Conservation (phyloP, 2,329 filamentous ascomycete genomes). For the Aspergillus costaricaensis region DNA sequence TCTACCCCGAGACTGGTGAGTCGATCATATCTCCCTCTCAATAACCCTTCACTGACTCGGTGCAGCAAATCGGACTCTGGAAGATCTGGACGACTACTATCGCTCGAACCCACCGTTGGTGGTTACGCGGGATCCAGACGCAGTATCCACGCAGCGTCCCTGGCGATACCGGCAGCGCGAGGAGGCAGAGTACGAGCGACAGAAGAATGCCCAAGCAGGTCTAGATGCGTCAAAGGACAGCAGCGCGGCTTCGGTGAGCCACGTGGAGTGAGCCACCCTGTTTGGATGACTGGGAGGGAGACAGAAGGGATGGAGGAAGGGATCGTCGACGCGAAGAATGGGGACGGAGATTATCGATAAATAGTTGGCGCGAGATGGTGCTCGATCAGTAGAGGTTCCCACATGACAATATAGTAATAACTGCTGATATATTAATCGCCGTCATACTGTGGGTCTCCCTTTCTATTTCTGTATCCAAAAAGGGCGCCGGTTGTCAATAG, state of each 20-base stretch:
- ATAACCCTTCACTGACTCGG: neutral
- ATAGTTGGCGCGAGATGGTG: too few relatives aligned
- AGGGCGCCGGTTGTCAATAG: too few relatives aligned
- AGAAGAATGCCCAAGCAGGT: neutral
- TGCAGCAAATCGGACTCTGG: constrained; percentile 30
- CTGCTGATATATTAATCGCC: too few relatives aligned
- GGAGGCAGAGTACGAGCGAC: neutral
- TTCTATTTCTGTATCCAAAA: too few relatives aligned
- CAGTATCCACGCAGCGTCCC: constrained; percentile 49
- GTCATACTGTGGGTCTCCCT: too few relatives aligned
- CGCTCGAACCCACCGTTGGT: constrained; percentile 44
- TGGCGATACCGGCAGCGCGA: constrained; percentile 52
- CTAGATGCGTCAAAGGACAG: neutral
- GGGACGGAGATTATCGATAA: neutral
- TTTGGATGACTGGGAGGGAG: neutral
- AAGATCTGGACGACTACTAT: constrained; percentile 43
- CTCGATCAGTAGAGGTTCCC: too few relatives aligned
- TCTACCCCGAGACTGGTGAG: constrained; percentile 37
- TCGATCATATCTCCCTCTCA: neutral
- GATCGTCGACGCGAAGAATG: neutral
- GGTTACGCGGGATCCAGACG: constrained; percentile 52
- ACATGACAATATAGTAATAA: too few relatives aligned
- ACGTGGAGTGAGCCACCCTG: neutral
- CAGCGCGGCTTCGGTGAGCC: neutral
- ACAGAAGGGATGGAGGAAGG: neutral